A percentile compares a stretch with the other conserved stretches of the same genome.
Evolutionary conservation across 2,329 filamentous ascomycete genomes (phyloP).

Genomic region (Dissoconium aciculare): DNA sequence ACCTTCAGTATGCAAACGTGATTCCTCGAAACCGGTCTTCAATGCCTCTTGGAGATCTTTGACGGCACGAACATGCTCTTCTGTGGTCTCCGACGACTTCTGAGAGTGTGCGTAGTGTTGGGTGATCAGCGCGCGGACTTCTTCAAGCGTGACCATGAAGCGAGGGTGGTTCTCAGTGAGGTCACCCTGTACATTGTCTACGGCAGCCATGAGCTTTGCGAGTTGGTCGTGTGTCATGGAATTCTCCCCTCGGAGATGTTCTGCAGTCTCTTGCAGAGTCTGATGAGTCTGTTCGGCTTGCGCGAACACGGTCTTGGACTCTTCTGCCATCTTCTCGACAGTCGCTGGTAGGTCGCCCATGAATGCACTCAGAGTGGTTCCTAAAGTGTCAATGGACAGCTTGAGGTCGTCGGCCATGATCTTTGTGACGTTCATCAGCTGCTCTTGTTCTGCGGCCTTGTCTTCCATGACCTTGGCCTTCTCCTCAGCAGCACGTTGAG

Average conservation of each 20-base stretch:
- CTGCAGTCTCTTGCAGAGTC: constrained; percentile 61
- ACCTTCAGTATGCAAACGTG: constrained; percentile 22
- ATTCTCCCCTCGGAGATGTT: constrained; percentile 63
- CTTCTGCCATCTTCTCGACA: constrained; percentile 72
- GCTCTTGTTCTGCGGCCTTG: constrained; percentile 56
- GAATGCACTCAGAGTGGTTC: constrained; percentile 40
- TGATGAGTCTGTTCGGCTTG: constrained; percentile 64
- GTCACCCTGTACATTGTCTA: constrained; percentile 64
- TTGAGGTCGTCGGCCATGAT: constrained; percentile 75
- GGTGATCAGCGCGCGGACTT: constrained; percentile 67
- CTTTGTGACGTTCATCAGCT: constrained; percentile 60
- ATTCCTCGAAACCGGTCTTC: constrained; percentile 29
- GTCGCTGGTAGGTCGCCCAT: constrained; percentile 40
- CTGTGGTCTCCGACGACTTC: constrained; percentile 28
- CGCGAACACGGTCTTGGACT: constrained; percentile 72
- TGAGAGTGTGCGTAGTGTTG: constrained; percentile 84
- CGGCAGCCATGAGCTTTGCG: constrained; percentile 54
- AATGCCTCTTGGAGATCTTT: constrained; percentile 31
- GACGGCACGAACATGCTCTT: constrained; percentile 28
- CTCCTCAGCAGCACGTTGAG: constrained; percentile 58
- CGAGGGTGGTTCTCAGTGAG: constrained; percentile 75
- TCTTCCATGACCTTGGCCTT: constrained; percentile 60
- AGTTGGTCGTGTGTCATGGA: constrained; percentile 70
- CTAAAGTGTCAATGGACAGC: constrained; percentile 70
- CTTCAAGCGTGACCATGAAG: constrained; percentile 70